Evolutionary conservation across 768 basidiomycete species (phyloP), one percentile per base, ranked within the genome.

Genomic region (Lactarius pseudohatsudake): DNA sequence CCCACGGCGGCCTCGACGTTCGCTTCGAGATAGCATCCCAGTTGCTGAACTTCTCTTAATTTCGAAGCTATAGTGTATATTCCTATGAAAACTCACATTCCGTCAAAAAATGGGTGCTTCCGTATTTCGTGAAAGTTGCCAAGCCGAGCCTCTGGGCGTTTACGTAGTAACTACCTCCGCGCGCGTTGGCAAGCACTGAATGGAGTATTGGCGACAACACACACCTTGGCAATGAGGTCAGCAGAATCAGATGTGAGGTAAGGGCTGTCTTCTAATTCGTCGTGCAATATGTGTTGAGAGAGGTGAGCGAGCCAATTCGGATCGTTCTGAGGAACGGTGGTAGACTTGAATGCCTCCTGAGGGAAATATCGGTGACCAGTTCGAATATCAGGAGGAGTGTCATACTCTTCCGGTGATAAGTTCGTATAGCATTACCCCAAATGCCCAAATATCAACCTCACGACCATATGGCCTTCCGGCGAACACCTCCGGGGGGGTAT

Each of bases 371-470:
- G 56, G 41, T 36, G 18, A 59, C 26, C 15, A 11, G 16, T 59
- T 45, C 53, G 28, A 28, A 32, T 30, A 43, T 58, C 13, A 53
- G 32, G 18, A 26, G 34, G 18, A 9, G 28, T 20, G 16, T 3
- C 50, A 18, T 38, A 67, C 66, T 13, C 40, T 67, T 67, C 66
- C 66, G 2, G 66, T 64, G 28, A 59, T 55, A 26, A 67, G 34
- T 61, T 67, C 66, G 41, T 67, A 67, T 8, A 67, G 43, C 66
- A 67, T 67, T 38, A 67, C 66, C 16, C 66, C 66, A 67, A 56
- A 67, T 8, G 66, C 66, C 66, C 66, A 67, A 2, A 67, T 38
- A 56, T 67, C 66, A 26, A 67, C 62, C 28, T 67, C 66, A 32
- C 66, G 54, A 1, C 66, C 66, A n/a, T 64, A 67, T 28, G 66